A percentile compares a stretch with the other conserved stretches of the same genome.
Evolutionary conservation across 2,329 filamentous ascomycete genomes (phyloP).

Genomic region (Emergomyces pasteurianus): DNA sequence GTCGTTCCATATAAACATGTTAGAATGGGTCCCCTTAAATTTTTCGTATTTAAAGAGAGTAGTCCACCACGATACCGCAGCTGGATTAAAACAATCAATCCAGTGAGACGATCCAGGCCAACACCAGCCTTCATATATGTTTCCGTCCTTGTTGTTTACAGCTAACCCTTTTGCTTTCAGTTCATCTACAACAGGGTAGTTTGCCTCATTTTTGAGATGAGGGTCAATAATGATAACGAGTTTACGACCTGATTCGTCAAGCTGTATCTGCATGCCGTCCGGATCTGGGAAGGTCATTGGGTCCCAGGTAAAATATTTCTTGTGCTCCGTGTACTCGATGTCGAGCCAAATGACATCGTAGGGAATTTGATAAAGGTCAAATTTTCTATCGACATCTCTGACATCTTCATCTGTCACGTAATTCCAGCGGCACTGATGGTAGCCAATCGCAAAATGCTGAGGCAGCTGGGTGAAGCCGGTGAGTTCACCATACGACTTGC

Average conservation of each 20-base stretch:
- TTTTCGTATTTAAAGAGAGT: slow-evolving; percentile 72
- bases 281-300: slow-evolving; percentile 77
- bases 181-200: slow-evolving; percentile 66
- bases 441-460: slow-evolving; percentile 81
- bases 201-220: slow-evolving; percentile 85
- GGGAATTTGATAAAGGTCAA: slow-evolving; percentile 88
- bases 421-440: slow-evolving; percentile 98
- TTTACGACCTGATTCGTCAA: slow-evolving; percentile 76
- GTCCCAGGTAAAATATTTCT: slow-evolving; percentile 98
- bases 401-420: slow-evolving; percentile 96
- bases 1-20: slow-evolving; percentile 96
- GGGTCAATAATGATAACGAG: slow-evolving; percentile 92
- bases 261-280: slow-evolving; percentile 72
- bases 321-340: slow-evolving; percentile 91
- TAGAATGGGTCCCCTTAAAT: slow-evolving; percentile 76
- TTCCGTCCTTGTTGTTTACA: slow-evolving; percentile 79
- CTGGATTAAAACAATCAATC: slow-evolving; percentile 94
- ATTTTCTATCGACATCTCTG: slow-evolving; percentile 88
- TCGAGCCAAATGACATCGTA: slow-evolving; percentile 99
- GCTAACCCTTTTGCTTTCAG: slow-evolving; percentile 73
- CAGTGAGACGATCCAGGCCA: slow-evolving; percentile 97
- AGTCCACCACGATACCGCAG: slow-evolving; percentile 83
- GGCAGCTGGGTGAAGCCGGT: slow-evolving; percentile 87
- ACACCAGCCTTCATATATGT: slow-evolving; percentile 92
- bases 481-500: slow-evolving; percentile 72